These are phyloP conservation scores for Lathyrus sativus DNA, from an alignment of 306 rosid species.

Conservation along the genomic window DNA sequence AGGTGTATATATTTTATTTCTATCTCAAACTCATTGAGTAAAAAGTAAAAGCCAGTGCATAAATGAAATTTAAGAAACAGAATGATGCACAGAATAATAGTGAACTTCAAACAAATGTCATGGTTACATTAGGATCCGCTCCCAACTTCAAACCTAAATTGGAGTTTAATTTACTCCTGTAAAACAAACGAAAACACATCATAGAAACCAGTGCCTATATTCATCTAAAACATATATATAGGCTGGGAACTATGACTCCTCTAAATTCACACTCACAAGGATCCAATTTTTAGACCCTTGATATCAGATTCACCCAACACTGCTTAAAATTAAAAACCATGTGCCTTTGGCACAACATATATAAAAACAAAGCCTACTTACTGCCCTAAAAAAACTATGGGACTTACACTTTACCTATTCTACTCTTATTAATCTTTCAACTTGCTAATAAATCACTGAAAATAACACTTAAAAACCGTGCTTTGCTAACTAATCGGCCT, in stretches of 20 bases:
- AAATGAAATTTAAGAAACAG: neutral
- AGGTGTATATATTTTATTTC: no score
- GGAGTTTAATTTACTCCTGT: conserved; percentile 57
- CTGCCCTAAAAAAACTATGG: conserved; percentile 39
- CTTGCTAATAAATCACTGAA: conserved; percentile 49
- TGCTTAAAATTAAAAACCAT: conserved; percentile 44
- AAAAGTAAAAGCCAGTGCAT: no score
- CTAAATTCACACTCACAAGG: conserved; percentile 50
- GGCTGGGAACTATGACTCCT: conserved; percentile 60
- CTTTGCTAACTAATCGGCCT: conserved; percentile 46
- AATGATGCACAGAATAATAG: conserved; percentile 27
- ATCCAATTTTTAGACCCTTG: conserved; percentile 60
- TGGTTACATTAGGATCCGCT: conserved; percentile 69
- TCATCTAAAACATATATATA: conserved; percentile 65
- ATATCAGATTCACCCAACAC: conserved; percentile 50
- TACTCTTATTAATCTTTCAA: conserved; percentile 42
- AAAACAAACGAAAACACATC: conserved; percentile 43
- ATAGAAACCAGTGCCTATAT: conserved; percentile 60
- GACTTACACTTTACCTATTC: conserved; percentile 46
- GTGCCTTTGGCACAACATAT: conserved; percentile 65
- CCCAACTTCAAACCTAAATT: conserved; percentile 60
- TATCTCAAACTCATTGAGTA: no score
- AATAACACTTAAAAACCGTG: conserved; percentile 32
- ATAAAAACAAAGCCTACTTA: conserved; percentile 35
- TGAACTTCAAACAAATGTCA: conserved; percentile 15